phyloP scores from a whole-genome alignment of 176 grass and related monocot species.

The Saccharum officinarum region DNA sequence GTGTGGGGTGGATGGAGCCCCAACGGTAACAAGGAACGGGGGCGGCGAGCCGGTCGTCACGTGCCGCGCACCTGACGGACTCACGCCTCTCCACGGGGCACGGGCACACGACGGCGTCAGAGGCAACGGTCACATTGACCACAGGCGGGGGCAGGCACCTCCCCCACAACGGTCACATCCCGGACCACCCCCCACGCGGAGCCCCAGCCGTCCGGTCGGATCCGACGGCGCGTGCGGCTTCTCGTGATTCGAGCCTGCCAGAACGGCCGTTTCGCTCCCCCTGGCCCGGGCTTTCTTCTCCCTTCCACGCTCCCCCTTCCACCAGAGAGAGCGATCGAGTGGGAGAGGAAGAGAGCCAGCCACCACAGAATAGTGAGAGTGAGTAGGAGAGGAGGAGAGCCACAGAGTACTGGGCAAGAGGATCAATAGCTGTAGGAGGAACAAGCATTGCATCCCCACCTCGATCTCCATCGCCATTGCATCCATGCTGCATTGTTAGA shows the following conservation, averaged over 20 bases:
- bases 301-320: constrained; percentile 4
- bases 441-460: constrained; percentile 16
- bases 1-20: background rate
- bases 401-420: constrained; percentile 23
- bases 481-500: constrained; percentile 23
- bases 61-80: constrained; percentile 47
- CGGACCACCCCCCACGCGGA: background rate
- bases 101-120: background rate
- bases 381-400: too few relatives aligned
- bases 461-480: background rate
- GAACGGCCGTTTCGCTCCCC: constrained; percentile 32
- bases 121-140: constrained; percentile 86
- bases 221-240: constrained; percentile 24
- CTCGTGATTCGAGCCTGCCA: constrained; percentile 36
- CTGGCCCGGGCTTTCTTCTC: constrained; percentile 48
- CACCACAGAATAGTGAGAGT: too few relatives aligned
- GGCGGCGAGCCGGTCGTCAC: constrained; percentile 23
- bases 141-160: background rate
- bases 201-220: constrained; percentile 42
- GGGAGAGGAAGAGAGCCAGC: too few relatives aligned
- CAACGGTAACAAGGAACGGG: constrained; percentile 43
- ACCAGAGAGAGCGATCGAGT: background rate
- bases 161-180: constrained; percentile 76
- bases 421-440: constrained; percentile 14
- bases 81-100: background rate